These are phyloP conservation scores for Pestalotiopsis fici DNA, from an alignment of 2,329 filamentous ascomycete species.

Conservation along the genomic window DNA sequence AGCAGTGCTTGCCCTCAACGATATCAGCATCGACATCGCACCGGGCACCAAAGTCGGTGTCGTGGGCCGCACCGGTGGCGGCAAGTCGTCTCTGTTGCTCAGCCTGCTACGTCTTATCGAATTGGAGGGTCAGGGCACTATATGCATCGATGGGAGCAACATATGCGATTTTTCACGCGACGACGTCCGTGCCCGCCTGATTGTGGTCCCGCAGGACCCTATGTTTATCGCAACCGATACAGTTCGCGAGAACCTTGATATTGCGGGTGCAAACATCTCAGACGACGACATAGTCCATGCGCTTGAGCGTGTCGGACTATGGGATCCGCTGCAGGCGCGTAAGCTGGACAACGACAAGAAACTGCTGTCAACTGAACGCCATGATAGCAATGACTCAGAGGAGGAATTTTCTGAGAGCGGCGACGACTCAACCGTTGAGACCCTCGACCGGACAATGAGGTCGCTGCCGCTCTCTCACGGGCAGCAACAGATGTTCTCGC, in stretches of 20 bases:
- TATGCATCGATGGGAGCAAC: slow-evolving; percentile 42
- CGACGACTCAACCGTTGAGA: slow-evolving; percentile 18
- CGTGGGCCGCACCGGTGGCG: slow-evolving; percentile 50
- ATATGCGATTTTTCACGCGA: slow-evolving; percentile 39
- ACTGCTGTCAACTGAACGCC: neutral
- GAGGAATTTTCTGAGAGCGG: neutral
- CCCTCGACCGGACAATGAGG: slow-evolving; percentile 16
- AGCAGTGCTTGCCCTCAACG: slow-evolving; percentile 35
- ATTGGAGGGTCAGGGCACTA: slow-evolving; percentile 33
- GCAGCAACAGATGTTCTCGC: slow-evolving; percentile 12
- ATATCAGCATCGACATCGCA: slow-evolving; percentile 43
- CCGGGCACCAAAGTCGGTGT: slow-evolving; percentile 46
- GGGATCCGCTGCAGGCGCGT: slow-evolving; percentile 18
- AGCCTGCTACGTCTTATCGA: slow-evolving; percentile 46
- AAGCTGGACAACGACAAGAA: neutral
- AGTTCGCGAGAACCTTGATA: slow-evolving; percentile 1
- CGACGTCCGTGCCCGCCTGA: slow-evolving; percentile 39
- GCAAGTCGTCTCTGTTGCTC: slow-evolving; percentile 48
- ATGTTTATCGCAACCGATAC: slow-evolving; percentile 15
- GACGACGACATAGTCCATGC: slow-evolving; percentile 9
- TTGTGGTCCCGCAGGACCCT: slow-evolving; percentile 43
- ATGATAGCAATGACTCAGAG: neutral
- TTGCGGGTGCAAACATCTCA: neutral
- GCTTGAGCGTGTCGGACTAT: slow-evolving; percentile 22
- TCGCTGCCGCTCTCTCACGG: slow-evolving; percentile 10